Evolutionary conservation across 2,329 filamentous ascomycete species (phyloP).

Genomic region (Talaromyces atroroseus): DNA sequence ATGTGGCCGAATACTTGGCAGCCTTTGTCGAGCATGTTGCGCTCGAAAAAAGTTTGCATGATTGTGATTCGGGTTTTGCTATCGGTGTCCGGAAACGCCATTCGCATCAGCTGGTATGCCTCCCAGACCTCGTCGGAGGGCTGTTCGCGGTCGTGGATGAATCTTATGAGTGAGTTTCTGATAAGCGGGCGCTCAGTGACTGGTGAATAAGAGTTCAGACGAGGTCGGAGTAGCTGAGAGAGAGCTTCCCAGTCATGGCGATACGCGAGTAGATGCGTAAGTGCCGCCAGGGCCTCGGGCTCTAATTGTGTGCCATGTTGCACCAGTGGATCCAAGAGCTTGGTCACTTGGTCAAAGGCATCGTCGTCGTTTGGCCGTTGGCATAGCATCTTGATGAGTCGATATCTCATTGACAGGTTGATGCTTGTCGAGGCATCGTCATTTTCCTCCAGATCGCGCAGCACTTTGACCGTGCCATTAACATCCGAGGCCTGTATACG

Average conservation of each 20-base stretch:
- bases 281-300: conserved; percentile 65
- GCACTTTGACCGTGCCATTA: conserved; percentile 51
- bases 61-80: conserved; percentile 61
- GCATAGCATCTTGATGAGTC: conserved; percentile 66
- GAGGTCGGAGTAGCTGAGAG: conserved; percentile 73
- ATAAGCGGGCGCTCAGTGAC: conserved; percentile 61
- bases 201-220: conserved; percentile 35
- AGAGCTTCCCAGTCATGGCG: conserved; percentile 73
- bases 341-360: conserved; percentile 65
- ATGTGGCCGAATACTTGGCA: conserved; percentile 86
- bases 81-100: conserved; percentile 60
- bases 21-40: conserved; percentile 76
- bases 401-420: conserved; percentile 17
- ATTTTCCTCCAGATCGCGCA: conserved; percentile 51
- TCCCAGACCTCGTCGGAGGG: conserved; percentile 60
- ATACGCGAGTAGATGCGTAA: conserved; percentile 69
- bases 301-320: conserved; percentile 65
- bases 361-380: conserved; percentile 46
- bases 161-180: conserved; percentile 60
- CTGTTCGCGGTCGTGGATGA: conserved; percentile 58
- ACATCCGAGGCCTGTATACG: conserved; percentile 68
- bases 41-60: conserved; percentile 77
- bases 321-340: conserved; percentile 68
- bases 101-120: conserved; percentile 53
- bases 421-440: conserved; percentile 54